Evolutionary conservation across 2,329 filamentous ascomycete genomes (phyloP), one percentile per base, ranked within the genome.

Genomic region (Talaromyces verruculosus): DNA sequence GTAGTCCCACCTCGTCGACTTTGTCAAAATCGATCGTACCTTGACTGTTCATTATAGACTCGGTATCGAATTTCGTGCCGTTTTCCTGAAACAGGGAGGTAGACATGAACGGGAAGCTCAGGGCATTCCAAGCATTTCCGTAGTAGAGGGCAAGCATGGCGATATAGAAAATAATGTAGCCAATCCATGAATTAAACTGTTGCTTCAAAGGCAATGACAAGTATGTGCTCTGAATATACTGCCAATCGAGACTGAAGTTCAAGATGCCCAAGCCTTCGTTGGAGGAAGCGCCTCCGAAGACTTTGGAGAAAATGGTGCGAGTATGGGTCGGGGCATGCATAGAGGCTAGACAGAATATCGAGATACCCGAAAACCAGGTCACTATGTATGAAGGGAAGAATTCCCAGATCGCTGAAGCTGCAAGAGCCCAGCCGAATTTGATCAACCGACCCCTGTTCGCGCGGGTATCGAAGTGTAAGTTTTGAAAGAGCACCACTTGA

Each of bases 371-470:
- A 5, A 71, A 60, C 72, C 72, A 74, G 13, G 72, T 66, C 19
- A 72, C 62, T 25, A 74, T 71, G 25, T 74, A 74, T 2, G 71
- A 66, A n/a, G 70, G 69, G 39, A 73, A 72, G 1, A 73, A 57
- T 35, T 73, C 72, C 67, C 69, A 73, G 2, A 71, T 19, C 0
- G 69, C 67, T 17, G 69, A 60, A 5, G 68, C 19, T 2, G 53
- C 61, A 8, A 80, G 65, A 4, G 77, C 77, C 17, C 72, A 76
- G 22, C 71, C 69, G 35, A 78, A 78, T 41, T 75, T 77, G 43
- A 55, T 67, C 6, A 77, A 70, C 0, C 72, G 74, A 8, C 65
- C 68, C 2, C 67, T 68, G 51, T 76, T 77, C 45, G 68, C 69
- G 4, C 51, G 64, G 5, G 63, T 68, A 35, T 77, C 72, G 37